Evolutionary conservation across 2,329 filamentous ascomycete genomes (phyloP), one percentile per base, ranked within the genome.

Genomic region (Tympanopsis confertula): DNA sequence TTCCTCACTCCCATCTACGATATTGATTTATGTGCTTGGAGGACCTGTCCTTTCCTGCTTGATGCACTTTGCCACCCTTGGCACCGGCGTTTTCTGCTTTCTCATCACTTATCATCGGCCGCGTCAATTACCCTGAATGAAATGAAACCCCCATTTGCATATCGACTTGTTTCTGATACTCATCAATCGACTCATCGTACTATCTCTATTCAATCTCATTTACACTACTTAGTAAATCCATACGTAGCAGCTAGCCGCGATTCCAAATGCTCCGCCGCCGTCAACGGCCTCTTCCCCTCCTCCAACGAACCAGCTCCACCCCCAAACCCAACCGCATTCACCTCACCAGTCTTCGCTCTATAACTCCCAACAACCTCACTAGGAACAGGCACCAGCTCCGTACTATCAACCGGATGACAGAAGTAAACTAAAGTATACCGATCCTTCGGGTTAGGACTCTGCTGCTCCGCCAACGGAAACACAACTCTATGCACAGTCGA

Each of bases 361-460:
- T 39, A 39, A 22, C 41, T 40, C 19, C 32, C 45, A 15, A 51
- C 43, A 19, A 45, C 22, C 26, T 45, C 40, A 29, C 49, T 50
- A 13, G 49, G 49, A 7, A 51, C 48, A 3, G 46, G 47, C 13
- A 43, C 44, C n/a, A 54, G 39, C 20, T 41, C 37, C 5, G 48
- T 49, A 4, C 38, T 44, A 35, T 48, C 41, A n/a, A 44, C 42
- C 13, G 51, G 51, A 38, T 54, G 51, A 17, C 51, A 53, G 38
- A 54, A 54, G 40, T 50, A 54, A 12, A 41, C 51, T 28, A 54
- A 52, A 5, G 47, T 50, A 39, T 51, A 54, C 37, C 51, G 42
- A 26, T 50, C 48, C 30, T 33, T 10, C 30, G 7, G 10, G 14
- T 33, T 33, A 7, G 7, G 10, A 18, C 10, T 17, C 12, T 15